Base-by-base conservation (phyloP, 306 rosid genomes). In the Rosa rugosa region DNA sequence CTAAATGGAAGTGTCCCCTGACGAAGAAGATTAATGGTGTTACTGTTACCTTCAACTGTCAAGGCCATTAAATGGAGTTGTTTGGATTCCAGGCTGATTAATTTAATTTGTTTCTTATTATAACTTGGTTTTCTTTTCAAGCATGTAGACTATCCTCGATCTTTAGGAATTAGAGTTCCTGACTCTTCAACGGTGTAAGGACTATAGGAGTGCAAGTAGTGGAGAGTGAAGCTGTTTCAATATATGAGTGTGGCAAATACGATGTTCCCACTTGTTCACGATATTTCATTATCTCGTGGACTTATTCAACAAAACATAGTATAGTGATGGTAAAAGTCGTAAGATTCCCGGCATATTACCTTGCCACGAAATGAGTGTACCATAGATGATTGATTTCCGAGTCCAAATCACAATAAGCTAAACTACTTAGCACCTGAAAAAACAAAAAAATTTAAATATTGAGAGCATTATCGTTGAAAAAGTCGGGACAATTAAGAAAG, bases 151-250 rank as follows among this genome's bases (percentile, higher is more conserved):
- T 6, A 47, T 36, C 76, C 36, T 25, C 20, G 25, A 16, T 17
- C 2, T 31, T 31, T 45, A 56, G 7, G 31, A 25, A 27, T 1
- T 6, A 38, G 22, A 41, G 25, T 66, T 53, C 75, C 75, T 11
- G 45, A 46, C 76, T 74, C 56, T 75, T 79, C 41, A 5, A 27
- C 40, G 67, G 36, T 27, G 31, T 31, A 38, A 72, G 71, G 70
- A 70, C 44, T 72, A 62, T 83, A 49, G 71, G 77, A 59, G 49
- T 67, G 77, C 80, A 79, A 20, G 59, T 66, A 81, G 90, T 91
- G 92, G 91, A 87, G 83, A 69, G 81, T 82, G 86, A 85, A 80
- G 66, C 76, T 75, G 70, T 70, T 75, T 83, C 85, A 82, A 75
- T 81, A 31, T 45, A 80, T 25, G 17, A 54, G 36, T 41, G 36